Evolutionary conservation across 768 basidiomycete genomes (phyloP), one percentile per base, ranked within the genome.

Genomic region (Tulasnella sp.): DNA sequence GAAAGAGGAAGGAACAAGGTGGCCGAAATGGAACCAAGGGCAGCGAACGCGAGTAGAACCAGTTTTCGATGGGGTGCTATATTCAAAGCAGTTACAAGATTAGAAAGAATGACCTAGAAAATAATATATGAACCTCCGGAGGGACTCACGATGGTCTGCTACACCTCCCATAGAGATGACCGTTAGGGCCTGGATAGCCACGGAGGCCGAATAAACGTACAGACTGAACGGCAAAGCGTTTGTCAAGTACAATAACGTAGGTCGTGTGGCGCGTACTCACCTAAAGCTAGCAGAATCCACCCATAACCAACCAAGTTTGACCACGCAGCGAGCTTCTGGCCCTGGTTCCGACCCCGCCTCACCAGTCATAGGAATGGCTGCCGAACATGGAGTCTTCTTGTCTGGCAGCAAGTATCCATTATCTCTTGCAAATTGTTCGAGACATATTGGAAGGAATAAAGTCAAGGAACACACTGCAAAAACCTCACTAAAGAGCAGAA

Each of bases 151-250:
- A 80, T 93, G 90, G 84, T 99, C 95, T 0, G 96, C 97, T 77
- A 97, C 91, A 20, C 90, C 90, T 9, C 95, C 94, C 88, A 98
- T 93, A 6, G 96, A 96, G 77, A 99, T 95, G 51, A 99, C 95
- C 0, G 92, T 94, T n/a, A 98, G 82, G 0, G 96, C 96, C 83
- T 98, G 96, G 0, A 97, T 84, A 0, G 92, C 92, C 0, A 98
- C 96, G 0, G 93, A 94, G 18, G 91, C 86, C 0, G 96, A 98
- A 83, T 95, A 93, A 40, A 92, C 88, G 82, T 97, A 96, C 46
- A 99, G 86, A 81, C 95, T 96, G 81, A 40, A 73, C 10, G 75
- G 71, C 20, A 46, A 79, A 82, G 70, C 48, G 39, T 40, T 26
- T 42, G 18, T 23, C 11, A 13, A 51, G 51, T 51, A 44, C 23